Evolutionary conservation across 1,139 yeast genomes (phyloP).

Genomic region (Spathaspora sp.): DNA sequence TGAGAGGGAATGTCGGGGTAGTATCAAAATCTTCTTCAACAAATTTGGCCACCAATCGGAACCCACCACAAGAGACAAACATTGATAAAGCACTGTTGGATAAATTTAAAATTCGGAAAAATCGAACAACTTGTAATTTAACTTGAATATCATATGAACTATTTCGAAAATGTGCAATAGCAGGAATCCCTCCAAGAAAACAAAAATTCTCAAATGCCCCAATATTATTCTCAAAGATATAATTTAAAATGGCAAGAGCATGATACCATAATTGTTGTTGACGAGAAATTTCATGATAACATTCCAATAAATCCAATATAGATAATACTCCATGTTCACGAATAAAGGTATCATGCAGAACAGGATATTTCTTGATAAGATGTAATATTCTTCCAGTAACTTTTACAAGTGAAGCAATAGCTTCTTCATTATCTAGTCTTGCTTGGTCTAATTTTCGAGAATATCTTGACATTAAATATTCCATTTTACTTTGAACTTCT

Average conservation of each 20-base stretch:
- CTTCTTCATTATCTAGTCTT: constrained; percentile 33
- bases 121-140: constrained; percentile 44
- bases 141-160: constrained; percentile 34
- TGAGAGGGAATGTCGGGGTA: constrained; percentile 45
- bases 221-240: constrained; percentile 34
- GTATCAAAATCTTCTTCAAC: constrained; percentile 54
- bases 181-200: constrained; percentile 58
- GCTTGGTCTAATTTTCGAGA: constrained; percentile 32
- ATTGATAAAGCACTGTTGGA: constrained; percentile 44
- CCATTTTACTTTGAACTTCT: constrained; percentile 46
- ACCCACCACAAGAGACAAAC: constrained; percentile 59
- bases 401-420: constrained; percentile 30
- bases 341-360: constrained; percentile 43
- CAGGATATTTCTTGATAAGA: constrained; percentile 40
- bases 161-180: constrained; percentile 44
- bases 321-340: constrained; percentile 52
- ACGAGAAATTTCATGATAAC: constrained; percentile 31
- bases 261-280: constrained; percentile 40
- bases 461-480: constrained; percentile 35
- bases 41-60: constrained; percentile 48
- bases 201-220: constrained; percentile 51
- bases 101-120: constrained; percentile 38
- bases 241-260: constrained; percentile 41
- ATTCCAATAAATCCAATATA: constrained; percentile 47
- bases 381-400: constrained; percentile 44